Conservation (phyloP, 2,329 filamentous ascomycete species). For the Ophiostoma ulmi region DNA sequence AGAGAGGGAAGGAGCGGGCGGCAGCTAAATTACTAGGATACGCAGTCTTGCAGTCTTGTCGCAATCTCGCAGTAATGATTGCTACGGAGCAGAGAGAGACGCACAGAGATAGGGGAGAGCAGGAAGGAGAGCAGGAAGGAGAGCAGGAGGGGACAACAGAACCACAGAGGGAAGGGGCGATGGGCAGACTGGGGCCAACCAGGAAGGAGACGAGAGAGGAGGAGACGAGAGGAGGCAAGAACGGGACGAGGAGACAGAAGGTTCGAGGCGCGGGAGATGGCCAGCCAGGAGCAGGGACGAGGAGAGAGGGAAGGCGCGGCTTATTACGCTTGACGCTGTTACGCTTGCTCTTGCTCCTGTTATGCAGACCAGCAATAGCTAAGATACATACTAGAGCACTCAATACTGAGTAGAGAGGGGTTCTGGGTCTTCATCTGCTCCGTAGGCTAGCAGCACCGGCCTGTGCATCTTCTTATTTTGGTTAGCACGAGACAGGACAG, state of each 20-base stretch:
- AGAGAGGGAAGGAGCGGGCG: constrained; percentile 9
- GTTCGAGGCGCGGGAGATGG: constrained; percentile 22
- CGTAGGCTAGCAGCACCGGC: neutral
- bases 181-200: constrained; percentile 5
- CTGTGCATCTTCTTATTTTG: constrained; percentile 7
- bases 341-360: neutral
- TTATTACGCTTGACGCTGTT: neutral
- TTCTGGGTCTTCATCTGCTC: neutral
- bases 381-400: neutral
- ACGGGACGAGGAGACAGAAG: constrained; percentile 18
- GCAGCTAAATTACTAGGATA: neutral
- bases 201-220: constrained; percentile 15
- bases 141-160: neutral
- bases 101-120: neutral
- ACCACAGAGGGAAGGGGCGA: neutral
- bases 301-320: neutral
- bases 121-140: neutral
- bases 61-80: neutral
- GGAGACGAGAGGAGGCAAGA: neutral
- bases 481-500: constrained; percentile 11
- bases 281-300: constrained; percentile 14
- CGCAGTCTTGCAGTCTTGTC: too few species aligned
- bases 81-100: neutral
- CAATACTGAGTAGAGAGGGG: neutral
- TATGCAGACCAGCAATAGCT: neutral